Percentiles rank a stretch among this genome's conserved stretches.
phyloP scores from a whole-genome alignment of 1,139 yeast genomes.

The Magnusiomyces tetraspermus region DNA sequence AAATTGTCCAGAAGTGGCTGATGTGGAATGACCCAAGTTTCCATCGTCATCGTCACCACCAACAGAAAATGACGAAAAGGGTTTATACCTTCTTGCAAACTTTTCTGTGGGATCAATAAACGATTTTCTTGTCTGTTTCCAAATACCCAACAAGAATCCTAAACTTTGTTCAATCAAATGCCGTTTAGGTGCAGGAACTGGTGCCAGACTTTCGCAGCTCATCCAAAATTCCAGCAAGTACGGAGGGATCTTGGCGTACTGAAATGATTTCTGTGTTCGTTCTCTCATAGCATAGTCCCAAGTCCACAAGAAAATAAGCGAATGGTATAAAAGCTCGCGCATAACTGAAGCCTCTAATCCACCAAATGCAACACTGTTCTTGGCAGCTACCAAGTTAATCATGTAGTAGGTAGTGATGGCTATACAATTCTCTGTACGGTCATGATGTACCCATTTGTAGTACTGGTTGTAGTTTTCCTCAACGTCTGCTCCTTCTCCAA shows the following conservation, averaged over 20 bases:
- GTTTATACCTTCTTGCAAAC: not conserved
- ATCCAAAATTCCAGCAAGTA: constrained; percentile 1
- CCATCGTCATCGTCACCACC: too few species aligned
- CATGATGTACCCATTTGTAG: constrained; percentile 1
- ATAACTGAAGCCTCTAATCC: not conserved
- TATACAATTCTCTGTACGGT: constrained; percentile 1
- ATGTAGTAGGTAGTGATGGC: not conserved
- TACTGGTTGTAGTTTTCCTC: not conserved
- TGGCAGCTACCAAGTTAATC: constrained; percentile 1
- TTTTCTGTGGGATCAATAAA: constrained; percentile 1
- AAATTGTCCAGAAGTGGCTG: too few species aligned
- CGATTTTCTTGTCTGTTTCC: constrained; percentile 3
- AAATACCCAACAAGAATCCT: not conserved
- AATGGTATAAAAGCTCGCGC: not conserved
- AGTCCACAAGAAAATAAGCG: not conserved
- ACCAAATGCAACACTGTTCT: not conserved
- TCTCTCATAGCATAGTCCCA: constrained; percentile 2
- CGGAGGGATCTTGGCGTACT: not conserved
- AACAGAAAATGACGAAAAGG: too few species aligned
- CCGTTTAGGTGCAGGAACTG: not conserved
- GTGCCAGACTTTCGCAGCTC: not conserved
- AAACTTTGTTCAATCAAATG: not conserved
- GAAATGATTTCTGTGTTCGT: not conserved
- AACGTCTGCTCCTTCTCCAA: not conserved
- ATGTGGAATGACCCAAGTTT: too few species aligned